Evolutionary conservation across 139 green algal species (phyloP), one percentile per base, ranked within the genome.

Genomic region (Asterochloris erici): DNA sequence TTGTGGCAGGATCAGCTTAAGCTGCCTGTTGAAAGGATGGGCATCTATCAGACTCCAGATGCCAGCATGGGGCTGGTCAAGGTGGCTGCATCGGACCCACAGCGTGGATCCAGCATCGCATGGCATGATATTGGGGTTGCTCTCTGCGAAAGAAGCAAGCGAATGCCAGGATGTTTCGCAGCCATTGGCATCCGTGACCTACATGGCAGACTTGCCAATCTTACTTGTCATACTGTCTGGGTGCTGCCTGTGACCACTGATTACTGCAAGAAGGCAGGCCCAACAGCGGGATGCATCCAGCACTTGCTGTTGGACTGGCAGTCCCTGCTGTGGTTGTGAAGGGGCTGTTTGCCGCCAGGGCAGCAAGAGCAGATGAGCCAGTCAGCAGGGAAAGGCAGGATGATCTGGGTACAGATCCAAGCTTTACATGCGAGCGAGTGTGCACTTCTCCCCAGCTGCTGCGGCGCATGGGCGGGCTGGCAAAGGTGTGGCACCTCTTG

Each of bases 381-480:
- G 74, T 17, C 68, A 76, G 71, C 27, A 69, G 60, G 71, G 69
- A 10, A 71, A 74, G 29, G 66, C 66, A 38, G 68, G 82, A 91
- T 12, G 90, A 89, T 0, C 68, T 61, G 0, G 89, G 85, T 63
- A 82, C 78, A 26, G 88, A 92, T 64, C 87, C 88, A 0, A 86
- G 73, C n/a, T 99, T 98, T 84, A 90, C 98, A 24, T 99, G 96
- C 83, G 96, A 99, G 85, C 88, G 96, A 4, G 95, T 99, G 26
- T 99, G 96, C 92, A 96, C 96, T 12, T 97, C 94, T 0, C 84
- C 95, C 69, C 83, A 90, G 21, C 84, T 99, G 60, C 86, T 98
- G 73, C 86, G 89, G 19, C 87, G 91, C 4, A 86, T 98, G 87
- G 96, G 95, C 54, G 84, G 89, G 28, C 83, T 96, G 14, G 88